A percentile compares a stretch with the other conserved stretches of the same genome.
Evolutionary conservation across 208 protist genomes (phyloP).

Genomic region (Acanthamoeba lugdunensis): DNA sequence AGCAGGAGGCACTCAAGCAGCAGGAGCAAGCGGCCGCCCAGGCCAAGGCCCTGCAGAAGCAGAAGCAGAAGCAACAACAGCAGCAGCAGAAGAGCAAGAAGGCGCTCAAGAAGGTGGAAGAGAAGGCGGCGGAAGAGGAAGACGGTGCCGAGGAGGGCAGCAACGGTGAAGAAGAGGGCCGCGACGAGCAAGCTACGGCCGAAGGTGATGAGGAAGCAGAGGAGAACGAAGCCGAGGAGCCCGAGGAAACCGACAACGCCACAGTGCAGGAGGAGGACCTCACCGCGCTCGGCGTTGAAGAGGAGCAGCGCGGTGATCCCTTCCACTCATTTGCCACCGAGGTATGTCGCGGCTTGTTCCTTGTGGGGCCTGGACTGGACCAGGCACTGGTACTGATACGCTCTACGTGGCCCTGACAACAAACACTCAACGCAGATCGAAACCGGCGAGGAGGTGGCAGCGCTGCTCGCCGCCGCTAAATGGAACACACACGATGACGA

Average conservation of each 20-base stretch:
- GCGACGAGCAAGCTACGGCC: not conserved
- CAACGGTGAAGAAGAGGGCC: not conserved
- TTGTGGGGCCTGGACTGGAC: too few relatives aligned
- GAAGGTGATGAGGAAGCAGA: not conserved
- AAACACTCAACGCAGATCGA: not conserved
- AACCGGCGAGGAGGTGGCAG: not conserved
- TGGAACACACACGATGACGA: not conserved
- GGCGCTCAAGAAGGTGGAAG: not conserved
- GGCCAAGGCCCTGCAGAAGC: not conserved
- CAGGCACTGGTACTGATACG: too few relatives aligned
- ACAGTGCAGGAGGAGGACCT: conserved; percentile 29
- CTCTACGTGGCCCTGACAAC: too few relatives aligned
- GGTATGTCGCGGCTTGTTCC: not conserved
- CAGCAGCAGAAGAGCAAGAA: not conserved
- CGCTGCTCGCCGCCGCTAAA: not conserved
- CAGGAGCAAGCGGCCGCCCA: not conserved
- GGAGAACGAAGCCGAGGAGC: not conserved
- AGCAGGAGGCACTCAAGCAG: not conserved
- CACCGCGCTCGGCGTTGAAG: conserved; percentile 28
- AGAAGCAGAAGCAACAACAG: not conserved
- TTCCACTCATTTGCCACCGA: conserved; percentile 11
- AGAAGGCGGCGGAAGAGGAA: not conserved
- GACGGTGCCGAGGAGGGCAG: not conserved
- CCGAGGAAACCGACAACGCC: not conserved
- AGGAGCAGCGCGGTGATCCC: conserved; percentile 19